These are phyloP conservation scores for Termitomyces sp. DNA, from an alignment of 1,284 basidiomycete species.

Conservation along the genomic window DNA sequence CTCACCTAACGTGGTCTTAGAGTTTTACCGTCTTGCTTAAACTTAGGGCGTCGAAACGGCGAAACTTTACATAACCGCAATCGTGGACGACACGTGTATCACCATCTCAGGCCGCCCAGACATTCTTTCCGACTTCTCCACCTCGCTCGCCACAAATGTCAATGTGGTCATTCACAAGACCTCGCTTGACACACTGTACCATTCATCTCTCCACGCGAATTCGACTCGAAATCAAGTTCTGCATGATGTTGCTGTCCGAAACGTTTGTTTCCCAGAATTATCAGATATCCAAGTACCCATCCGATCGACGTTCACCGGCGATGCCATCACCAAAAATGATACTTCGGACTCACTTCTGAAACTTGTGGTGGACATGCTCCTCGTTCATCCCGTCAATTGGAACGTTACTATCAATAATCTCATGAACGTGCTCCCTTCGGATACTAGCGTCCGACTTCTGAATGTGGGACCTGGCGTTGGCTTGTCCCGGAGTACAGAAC, in stretches of 20 bases:
- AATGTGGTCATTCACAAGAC: slow-evolving; percentile 36
- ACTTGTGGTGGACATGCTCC: slow-evolving; percentile 52
- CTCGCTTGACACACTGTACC: slow-evolving; percentile 50
- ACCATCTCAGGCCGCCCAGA: slow-evolving; percentile 58
- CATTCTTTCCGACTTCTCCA: slow-evolving; percentile 39
- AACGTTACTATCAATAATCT: slow-evolving; percentile 35
- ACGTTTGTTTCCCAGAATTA: slow-evolving; percentile 47
- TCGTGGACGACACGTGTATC: slow-evolving; percentile 42
- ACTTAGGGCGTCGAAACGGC: slow-evolving; percentile 21
- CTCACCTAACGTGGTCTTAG: slow-evolving; percentile 8
- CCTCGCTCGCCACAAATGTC: slow-evolving; percentile 27
- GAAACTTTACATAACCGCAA: slow-evolving; percentile 45
- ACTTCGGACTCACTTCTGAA: slow-evolving; percentile 36
- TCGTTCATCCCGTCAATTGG: slow-evolving; percentile 55
- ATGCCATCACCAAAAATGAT: slow-evolving; percentile 25
- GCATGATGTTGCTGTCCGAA: slow-evolving; percentile 37
- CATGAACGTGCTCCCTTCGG: slow-evolving; percentile 22
- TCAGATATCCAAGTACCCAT: slow-evolving; percentile 41
- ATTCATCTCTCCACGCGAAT: slow-evolving; percentile 35
- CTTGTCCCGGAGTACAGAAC: slow-evolving; percentile 37
- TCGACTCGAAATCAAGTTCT: slow-evolving; percentile 37
- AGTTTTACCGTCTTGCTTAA: slow-evolving; percentile 8
- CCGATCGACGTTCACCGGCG: slow-evolving; percentile 45
- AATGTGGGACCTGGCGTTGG: slow-evolving; percentile 55
- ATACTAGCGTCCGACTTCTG: slow-evolving; percentile 32